A percentile compares a stretch with the other conserved stretches of the same genome.
Evolutionary conservation across 1,284 basidiomycete species (phyloP).

Genomic region (Ustilago hordei): DNA sequence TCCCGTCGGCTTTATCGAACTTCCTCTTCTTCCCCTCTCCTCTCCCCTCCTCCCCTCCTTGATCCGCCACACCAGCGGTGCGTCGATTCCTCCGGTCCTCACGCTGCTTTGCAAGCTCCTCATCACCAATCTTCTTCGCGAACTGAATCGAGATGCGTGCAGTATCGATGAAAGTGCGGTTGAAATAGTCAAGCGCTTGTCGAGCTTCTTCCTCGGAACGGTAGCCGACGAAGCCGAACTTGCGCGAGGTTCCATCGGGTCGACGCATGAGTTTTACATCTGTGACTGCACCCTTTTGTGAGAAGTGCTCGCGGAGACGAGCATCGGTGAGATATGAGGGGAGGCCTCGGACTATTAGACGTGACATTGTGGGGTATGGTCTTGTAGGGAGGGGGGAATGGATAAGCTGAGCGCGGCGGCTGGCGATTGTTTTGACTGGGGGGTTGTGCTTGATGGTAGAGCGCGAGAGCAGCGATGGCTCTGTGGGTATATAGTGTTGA

Average conservation of each 20-base stretch:
- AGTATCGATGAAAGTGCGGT: constrained; percentile 76
- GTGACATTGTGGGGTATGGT: constrained; percentile 73
- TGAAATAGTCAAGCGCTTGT: constrained; percentile 84
- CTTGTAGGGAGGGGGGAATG: not conserved
- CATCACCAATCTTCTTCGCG: constrained; percentile 74
- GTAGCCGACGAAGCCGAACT: constrained; percentile 94
- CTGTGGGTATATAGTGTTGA: constrained; percentile 32
- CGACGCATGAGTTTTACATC: constrained; percentile 87
- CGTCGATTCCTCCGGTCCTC: constrained; percentile 38
- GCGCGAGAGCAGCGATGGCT: not conserved
- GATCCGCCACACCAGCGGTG: constrained; percentile 13
- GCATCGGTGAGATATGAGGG: constrained; percentile 80
- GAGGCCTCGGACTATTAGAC: constrained; percentile 90
- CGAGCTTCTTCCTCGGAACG: constrained; percentile 82
- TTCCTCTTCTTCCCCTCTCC: constrained; percentile 28
- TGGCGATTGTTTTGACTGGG: not conserved
- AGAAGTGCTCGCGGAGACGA: constrained; percentile 79
- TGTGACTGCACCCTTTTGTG: constrained; percentile 75
- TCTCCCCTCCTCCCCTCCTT: constrained; percentile 13
- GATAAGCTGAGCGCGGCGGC: not conserved
- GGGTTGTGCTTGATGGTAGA: not conserved
- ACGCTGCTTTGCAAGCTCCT: constrained; percentile 44
- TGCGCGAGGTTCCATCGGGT: constrained; percentile 81
- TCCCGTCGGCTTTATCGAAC: constrained; percentile 9
- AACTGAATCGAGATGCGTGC: constrained; percentile 80